Conservation (phyloP, 306 rosid species). For the Inga leiocalycina region DNA sequence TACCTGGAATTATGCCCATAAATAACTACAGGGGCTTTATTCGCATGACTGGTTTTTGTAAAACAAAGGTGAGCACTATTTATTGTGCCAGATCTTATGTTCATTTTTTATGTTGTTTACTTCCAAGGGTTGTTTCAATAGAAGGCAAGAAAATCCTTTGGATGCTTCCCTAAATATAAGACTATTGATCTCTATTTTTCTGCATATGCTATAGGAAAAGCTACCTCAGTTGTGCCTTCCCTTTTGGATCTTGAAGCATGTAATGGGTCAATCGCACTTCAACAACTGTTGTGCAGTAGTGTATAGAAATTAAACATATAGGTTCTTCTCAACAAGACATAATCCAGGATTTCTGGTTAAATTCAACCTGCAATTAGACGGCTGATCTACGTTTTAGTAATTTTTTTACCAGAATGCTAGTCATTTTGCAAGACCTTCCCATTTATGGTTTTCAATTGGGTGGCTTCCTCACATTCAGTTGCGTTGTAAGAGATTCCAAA, state of each 20-base stretch:
- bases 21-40: slow-evolving; percentile 93
- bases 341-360: background rate
- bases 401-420: background rate
- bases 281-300: background rate
- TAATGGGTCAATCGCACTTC: slow-evolving; percentile 21
- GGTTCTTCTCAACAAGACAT: background rate
- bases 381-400: background rate
- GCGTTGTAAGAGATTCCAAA: background rate
- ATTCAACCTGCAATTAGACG: background rate
- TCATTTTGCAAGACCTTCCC: background rate
- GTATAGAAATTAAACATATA: background rate
- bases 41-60: slow-evolving; percentile 98
- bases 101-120: slow-evolving; percentile 1
- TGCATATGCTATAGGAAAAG: slow-evolving; percentile 6
- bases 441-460: background rate
- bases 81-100: slow-evolving; percentile 10
- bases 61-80: slow-evolving; percentile 70
- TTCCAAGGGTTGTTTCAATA: slow-evolving; percentile 1
- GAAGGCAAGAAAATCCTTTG: background rate
- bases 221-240: background rate
- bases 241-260: slow-evolving; percentile 9
- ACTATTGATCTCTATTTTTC: slow-evolving; percentile 5
- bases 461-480: background rate
- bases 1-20: slow-evolving; percentile 98
- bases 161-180: background rate